These are phyloP conservation scores for Calocybe gangraenosa DNA, from an alignment of 768 basidiomycete species.

Conservation along the genomic window DNA sequence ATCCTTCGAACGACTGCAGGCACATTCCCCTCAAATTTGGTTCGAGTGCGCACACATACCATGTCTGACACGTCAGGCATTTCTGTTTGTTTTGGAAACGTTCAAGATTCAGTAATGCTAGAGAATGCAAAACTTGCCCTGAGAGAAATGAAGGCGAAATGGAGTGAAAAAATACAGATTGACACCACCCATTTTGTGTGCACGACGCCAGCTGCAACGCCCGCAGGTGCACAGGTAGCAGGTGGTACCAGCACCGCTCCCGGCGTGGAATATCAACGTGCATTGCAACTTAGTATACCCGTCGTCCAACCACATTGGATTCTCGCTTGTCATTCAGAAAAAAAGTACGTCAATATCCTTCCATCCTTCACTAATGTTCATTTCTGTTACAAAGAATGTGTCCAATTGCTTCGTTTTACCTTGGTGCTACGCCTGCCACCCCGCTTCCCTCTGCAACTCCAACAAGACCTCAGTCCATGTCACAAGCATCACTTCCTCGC, in stretches of 20 bases:
- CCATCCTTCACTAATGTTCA: neutral
- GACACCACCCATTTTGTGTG: constrained; percentile 99
- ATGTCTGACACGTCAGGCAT: constrained; percentile 96
- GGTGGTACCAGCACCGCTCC: constrained; percentile 56
- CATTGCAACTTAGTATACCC: constrained; percentile 88
- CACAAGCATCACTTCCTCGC: constrained; percentile 53
- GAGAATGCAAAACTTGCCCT: constrained; percentile 81
- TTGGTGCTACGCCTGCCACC: constrained; percentile 58
- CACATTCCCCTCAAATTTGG: constrained; percentile 78
- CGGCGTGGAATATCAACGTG: constrained; percentile 91
- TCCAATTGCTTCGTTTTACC: constrained; percentile 77
- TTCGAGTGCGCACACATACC: constrained; percentile 86
- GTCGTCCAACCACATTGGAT: constrained; percentile 96
- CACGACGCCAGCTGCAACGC: constrained; percentile 77
- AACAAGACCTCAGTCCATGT: constrained; percentile 73
- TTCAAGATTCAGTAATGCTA: constrained; percentile 70
- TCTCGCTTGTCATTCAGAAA: constrained; percentile 80
- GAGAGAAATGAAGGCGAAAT: constrained; percentile 81
- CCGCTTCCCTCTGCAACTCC: constrained; percentile 29
- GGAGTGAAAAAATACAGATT: constrained; percentile 92
- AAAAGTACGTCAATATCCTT: constrained; percentile 52
- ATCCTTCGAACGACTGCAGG: constrained; percentile 91
- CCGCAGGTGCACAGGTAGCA: constrained; percentile 49
- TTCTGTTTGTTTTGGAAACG: constrained; percentile 90
- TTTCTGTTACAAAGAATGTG: constrained; percentile 58